A percentile compares a stretch with the other conserved stretches of the same genome.
phyloP scores from a whole-genome alignment of 441 rosid genomes.

The Bruguiera hainesii region DNA sequence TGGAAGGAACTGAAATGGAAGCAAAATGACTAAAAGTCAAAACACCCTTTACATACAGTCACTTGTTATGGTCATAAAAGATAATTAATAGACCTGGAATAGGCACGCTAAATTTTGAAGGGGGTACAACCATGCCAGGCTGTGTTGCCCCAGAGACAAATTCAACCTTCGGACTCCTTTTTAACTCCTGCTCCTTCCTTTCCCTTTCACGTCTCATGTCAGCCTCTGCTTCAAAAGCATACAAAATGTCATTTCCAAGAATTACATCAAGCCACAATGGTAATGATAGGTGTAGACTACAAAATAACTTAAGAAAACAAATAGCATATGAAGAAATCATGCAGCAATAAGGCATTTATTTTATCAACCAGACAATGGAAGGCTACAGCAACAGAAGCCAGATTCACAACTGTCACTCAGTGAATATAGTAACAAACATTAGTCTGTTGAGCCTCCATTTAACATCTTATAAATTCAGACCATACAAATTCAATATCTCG shows the following conservation, averaged over 20 bases:
- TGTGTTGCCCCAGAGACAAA: conserved; percentile 65
- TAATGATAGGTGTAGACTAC: no score
- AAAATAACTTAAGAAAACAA: no score
- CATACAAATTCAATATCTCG: background rate
- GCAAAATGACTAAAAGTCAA: conserved; percentile 23
- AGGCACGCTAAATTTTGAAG: conserved; percentile 61
- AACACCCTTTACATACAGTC: conserved; percentile 8
- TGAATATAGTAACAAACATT: no score
- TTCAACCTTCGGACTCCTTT: conserved; percentile 77
- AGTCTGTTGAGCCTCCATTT: no score
- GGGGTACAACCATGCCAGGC: conserved; percentile 48
- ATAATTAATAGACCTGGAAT: conserved; percentile 43
- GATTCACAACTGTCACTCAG: background rate
- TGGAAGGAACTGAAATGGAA: conserved; percentile 41
- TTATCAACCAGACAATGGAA: no score
- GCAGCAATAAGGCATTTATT: background rate
- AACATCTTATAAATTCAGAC: no score
- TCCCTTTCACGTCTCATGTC: conserved; percentile 80
- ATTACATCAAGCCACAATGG: no score
- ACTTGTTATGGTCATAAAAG: background rate
- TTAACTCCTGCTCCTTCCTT: conserved; percentile 89
- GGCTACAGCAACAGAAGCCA: background rate
- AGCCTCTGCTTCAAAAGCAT: conserved; percentile 52
- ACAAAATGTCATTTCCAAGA: background rate
- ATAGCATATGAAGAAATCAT: no score